Percentiles rank a stretch among this genome's conserved stretches.
Evolutionary conservation across 345 rosid genomes (phyloP).

Genomic region (Rhodamnia argentea): DNA sequence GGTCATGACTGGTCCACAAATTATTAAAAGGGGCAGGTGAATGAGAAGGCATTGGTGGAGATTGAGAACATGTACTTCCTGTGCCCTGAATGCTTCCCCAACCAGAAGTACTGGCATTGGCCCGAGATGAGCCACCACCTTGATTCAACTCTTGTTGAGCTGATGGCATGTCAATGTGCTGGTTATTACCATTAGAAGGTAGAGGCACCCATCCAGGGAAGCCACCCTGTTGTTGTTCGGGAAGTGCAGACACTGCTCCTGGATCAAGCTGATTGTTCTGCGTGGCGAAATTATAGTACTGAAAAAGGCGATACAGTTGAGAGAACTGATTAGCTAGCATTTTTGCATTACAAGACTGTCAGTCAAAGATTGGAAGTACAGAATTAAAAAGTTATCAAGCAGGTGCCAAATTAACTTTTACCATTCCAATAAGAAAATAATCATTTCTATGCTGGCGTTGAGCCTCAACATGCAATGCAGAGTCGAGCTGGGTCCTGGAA

Average conservation of each 20-base stretch:
- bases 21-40: neutral
- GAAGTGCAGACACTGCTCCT: neutral
- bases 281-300: slow-evolving; percentile 6
- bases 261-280: slow-evolving; percentile 14
- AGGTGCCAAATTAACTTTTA: neutral
- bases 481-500: neutral
- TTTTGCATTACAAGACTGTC: neutral
- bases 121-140: neutral
- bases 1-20: neutral
- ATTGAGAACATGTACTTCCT: neutral
- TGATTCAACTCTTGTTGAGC: neutral
- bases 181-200: neutral
- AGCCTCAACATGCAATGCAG: neutral
- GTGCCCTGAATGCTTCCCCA: neutral
- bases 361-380: neutral
- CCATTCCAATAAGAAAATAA: neutral
- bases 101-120: neutral
- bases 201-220: neutral
- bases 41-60: neutral
- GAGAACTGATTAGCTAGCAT: neutral
- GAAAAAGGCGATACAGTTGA: neutral
- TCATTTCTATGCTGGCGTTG: neutral
- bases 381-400: neutral
- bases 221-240: neutral
- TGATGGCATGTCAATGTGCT: neutral